Percentiles rank a stretch among this genome's conserved stretches.
Conservation (phyloP, 306 rosid genomes). For the Alnus rubra region DNA sequence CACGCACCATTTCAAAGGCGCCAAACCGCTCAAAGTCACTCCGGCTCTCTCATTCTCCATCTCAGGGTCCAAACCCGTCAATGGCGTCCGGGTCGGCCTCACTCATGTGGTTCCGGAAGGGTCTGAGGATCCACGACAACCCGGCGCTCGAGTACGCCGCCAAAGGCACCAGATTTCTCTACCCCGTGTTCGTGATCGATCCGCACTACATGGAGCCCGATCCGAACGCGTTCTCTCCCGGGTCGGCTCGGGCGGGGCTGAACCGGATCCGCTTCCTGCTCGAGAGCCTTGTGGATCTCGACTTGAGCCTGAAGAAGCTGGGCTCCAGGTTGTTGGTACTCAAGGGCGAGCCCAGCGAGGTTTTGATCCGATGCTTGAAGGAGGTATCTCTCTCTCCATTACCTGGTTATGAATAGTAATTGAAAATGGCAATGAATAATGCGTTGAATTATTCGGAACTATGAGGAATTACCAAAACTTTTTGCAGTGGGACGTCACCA, state of each 20-base stretch:
- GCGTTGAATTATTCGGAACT: too few species aligned
- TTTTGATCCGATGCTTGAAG: conserved; percentile 64
- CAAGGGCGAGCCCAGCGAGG: conserved; percentile 70
- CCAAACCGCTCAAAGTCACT: conserved; percentile 10
- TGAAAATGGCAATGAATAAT: too few species aligned
- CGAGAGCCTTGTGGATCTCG: conserved; percentile 71
- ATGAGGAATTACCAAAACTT: not conserved
- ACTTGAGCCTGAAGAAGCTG: conserved; percentile 59
- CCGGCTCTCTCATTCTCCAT: not conserved
- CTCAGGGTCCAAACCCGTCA: conserved; percentile 1
- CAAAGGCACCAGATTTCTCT: conserved; percentile 35
- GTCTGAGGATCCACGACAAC: conserved; percentile 87
- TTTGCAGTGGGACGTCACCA: conserved; percentile 73
- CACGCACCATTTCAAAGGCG: conserved; percentile 38
- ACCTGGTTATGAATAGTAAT: too few species aligned
- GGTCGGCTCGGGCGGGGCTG: conserved; percentile 64
- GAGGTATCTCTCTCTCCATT: conserved; percentile 36
- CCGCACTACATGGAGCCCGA: conserved; percentile 90
- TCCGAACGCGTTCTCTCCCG: conserved; percentile 47
- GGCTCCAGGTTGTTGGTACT: conserved; percentile 76
- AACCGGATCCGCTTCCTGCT: conserved; percentile 75
- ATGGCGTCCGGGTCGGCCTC: conserved; percentile 63
- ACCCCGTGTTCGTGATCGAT: conserved; percentile 79
- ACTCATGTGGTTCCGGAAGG: conserved; percentile 85
- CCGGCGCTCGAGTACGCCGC: conserved; percentile 79